Evolutionary conservation across 345 rosid genomes (phyloP), one percentile per base, ranked within the genome.

Genomic region (Citrus inodora): DNA sequence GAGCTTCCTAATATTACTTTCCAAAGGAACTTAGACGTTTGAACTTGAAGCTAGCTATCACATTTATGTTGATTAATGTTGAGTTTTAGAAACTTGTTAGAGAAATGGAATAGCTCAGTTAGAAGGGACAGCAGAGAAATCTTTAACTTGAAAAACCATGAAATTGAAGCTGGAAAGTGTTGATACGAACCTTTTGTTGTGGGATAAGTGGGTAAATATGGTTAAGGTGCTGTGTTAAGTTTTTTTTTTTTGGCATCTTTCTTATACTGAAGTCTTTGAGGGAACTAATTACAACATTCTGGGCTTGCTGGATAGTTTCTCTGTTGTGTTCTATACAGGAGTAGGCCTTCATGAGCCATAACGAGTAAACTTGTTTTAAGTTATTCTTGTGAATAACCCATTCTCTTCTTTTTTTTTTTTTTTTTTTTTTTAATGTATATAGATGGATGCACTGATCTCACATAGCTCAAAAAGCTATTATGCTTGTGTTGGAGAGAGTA

Each of bases 401-500:
- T 69, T 28, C 10, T 66, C 37, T 0, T 35, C 6, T 33, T 33
- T 4, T 33, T 35, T 5, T 35, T 25, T 33, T 4, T 33, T 35
- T 5, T 35, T 25, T 35, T 63, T 70, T 69, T 66, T 67, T 22
- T 37, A 38, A 65, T 37, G 68, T 79, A n/a, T 81, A 75, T 82
- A 91, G 99, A 92, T 91, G 98, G 99, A 96, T 83, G 97, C 99
- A 70, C 81, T 94, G 42, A 94, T 94, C 70, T 92, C 94, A 60
- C 92, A 94, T 79, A 89, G 93, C 86, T 87, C 95, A 17, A 92
- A 86, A 83, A 96, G 99, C 85, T 92, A 90, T 81, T 96, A 96
- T 78, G 98, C 98, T 67, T 94, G 98, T 87, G 98, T 96, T 71
- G 99, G 99, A 76, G 99, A 96, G 88, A 94, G 98, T 81, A 96